Evolutionary conservation across 371 early-diverging fungal genomes (phyloP), one percentile per base, ranked within the genome.

Genomic region (Mucor saturninus): DNA sequence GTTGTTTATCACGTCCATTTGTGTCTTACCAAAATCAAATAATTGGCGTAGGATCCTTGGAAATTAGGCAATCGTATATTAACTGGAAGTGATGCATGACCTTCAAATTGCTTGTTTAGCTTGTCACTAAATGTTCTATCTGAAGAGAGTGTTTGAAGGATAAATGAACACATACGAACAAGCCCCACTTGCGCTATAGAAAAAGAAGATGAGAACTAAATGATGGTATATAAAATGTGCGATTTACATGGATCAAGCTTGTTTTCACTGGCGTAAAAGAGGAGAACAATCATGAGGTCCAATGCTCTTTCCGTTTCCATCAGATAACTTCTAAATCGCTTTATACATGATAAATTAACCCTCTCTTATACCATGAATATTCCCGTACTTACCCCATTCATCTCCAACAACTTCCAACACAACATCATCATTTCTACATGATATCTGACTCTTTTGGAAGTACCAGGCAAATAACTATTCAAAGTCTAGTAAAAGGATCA

Each of bases 21-120:
- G 21, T 21, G 21, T 21, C 4, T 21, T 81, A 83, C 88, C 63
- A 88, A 74, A 35, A 94, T 83, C 61, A 94, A 78, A 75, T 89
- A 93, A 67, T 96, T 95, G 1, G 86, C 95, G 73, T 92, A 93
- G n/a, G 84, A 87, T 1, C 95, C 92, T 52, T 84, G 76, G 59
- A 91, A 91, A 42, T 85, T 82, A 4, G 91, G 90, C 59, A 95
- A 85, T 49, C 86, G 83, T 58, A 88, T 85, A 59, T 68, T 80
- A 26, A 81, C 79, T 5, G 90, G 89, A 9, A 90, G 73, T 1
- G 88, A 80, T 0, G 89, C 78, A 61, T 89, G 86, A 10, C 81
- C 81, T 39, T 91, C 91, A 68, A 94, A 95, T 4, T 85, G 61
- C 45, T 84, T 85, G 77, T 94, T 95, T 37, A 96, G 76, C 48